Evolutionary conservation across 768 basidiomycete species (phyloP).

Genomic region (Clitopilus hobsonii): DNA sequence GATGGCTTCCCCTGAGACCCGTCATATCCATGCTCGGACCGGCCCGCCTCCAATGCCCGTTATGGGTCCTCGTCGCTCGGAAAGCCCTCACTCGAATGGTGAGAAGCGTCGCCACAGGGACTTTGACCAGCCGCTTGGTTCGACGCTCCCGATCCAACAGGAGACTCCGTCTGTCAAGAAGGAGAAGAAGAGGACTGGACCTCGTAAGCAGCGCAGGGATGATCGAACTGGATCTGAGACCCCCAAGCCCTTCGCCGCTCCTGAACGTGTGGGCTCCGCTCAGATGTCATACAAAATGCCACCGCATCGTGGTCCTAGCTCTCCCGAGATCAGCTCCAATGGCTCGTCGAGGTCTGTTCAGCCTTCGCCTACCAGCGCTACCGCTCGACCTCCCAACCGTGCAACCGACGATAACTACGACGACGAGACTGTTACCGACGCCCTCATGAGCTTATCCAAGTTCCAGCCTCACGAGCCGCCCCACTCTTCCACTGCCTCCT

Average conservation of each 20-base stretch:
- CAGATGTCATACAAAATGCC: slow-evolving; percentile 22
- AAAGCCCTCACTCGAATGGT: slow-evolving; percentile 53
- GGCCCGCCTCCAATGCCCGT: slow-evolving; percentile 26
- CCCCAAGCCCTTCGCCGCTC: slow-evolving; percentile 31
- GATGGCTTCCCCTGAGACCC: slow-evolving; percentile 40
- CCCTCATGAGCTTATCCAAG: slow-evolving; percentile 65
- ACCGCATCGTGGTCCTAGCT: slow-evolving; percentile 37
- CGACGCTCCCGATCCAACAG: slow-evolving; percentile 21
- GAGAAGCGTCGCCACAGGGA: slow-evolving; percentile 43
- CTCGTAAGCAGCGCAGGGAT: slow-evolving; percentile 41
- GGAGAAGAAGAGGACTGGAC: slow-evolving; percentile 47
- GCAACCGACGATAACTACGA: slow-evolving; percentile 92
- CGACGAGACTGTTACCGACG: slow-evolving; percentile 71
- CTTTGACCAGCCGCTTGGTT: slow-evolving; percentile 28
- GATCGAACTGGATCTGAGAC: slow-evolving; percentile 40
- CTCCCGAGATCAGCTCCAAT: slow-evolving; percentile 65
- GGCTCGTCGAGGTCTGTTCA: slow-evolving; percentile 64
- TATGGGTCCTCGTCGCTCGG: slow-evolving; percentile 42
- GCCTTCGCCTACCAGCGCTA: slow-evolving; percentile 64
- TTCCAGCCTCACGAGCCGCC: slow-evolving; percentile 20
- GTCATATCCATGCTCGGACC: slow-evolving; percentile 25
- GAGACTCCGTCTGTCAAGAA: slow-evolving; percentile 48
- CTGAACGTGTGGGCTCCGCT: slow-evolving; percentile 25
- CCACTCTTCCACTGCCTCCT: slow-evolving; percentile 57
- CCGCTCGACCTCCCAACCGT: slow-evolving; percentile 58